Conservation (phyloP, 495 filamentous ascomycete species). For the Daldinia childiae region DNA sequence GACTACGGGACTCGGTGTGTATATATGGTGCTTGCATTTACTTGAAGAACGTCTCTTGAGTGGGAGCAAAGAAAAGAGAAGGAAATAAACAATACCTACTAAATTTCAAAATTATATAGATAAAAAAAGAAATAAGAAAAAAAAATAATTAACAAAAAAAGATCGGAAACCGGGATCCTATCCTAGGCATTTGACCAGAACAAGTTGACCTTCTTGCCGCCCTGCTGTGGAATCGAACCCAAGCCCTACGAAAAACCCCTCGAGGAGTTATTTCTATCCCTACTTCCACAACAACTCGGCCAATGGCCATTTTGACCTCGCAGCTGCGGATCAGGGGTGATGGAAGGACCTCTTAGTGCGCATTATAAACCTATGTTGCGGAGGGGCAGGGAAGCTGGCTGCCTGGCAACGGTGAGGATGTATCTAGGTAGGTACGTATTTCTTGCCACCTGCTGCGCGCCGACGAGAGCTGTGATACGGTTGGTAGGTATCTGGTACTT, state of each 20-base stretch:
- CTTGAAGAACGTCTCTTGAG: too few relatives aligned
- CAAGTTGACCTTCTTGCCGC: neutral
- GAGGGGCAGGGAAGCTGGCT: neutral
- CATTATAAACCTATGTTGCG: neutral
- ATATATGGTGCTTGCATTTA: too few relatives aligned
- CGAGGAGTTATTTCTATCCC: constrained; percentile 3
- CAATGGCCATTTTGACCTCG: neutral
- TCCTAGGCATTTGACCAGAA: neutral
- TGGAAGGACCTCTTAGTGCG: neutral
- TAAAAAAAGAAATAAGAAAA: neutral
- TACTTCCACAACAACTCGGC: neutral
- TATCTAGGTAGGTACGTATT: neutral
- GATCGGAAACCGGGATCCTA: neutral
- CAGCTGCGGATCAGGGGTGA: neutral
- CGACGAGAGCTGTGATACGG: neutral
- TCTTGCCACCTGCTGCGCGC: neutral
- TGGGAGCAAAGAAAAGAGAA: neutral
- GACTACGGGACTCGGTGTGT: too few relatives aligned
- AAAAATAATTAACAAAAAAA: neutral
- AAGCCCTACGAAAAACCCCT: constrained; percentile 3
- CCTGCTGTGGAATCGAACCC: neutral
- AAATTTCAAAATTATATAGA: too few relatives aligned
- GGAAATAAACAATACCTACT: neutral
- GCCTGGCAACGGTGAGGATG: neutral
- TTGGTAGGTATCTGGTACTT: neutral